phyloP scores from a whole-genome alignment of 495 filamentous ascomycete genomes.

The Xylaria scruposa region DNA sequence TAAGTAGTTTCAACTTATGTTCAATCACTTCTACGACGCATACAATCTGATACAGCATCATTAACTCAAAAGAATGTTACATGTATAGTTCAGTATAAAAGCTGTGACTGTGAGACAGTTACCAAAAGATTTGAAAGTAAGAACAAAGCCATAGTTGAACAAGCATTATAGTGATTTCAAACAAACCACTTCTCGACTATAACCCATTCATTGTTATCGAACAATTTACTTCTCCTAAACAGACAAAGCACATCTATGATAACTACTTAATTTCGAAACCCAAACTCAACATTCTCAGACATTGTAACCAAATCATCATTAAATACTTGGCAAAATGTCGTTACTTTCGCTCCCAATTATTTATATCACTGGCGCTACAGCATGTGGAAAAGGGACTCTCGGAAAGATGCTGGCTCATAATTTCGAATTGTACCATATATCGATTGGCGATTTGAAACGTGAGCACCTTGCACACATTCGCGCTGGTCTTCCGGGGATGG shows the following conservation, averaged over 20 bases:
- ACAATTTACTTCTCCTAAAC: neutral
- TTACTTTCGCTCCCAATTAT: neutral
- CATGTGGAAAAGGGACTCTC: conserved; percentile 10
- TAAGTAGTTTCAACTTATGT: neutral
- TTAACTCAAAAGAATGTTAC: neutral
- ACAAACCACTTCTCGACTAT: neutral
- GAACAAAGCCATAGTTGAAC: neutral
- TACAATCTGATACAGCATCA: neutral
- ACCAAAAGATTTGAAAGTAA: neutral
- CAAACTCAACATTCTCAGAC: neutral
- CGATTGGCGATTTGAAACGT: conserved; percentile 9
- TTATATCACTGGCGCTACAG: conserved; percentile 16
- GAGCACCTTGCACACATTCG: neutral
- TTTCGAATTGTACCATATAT: conserved; percentile 16
- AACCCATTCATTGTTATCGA: neutral
- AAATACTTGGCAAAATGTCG: neutral
- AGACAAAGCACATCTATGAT: neutral
- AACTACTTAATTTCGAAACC: neutral
- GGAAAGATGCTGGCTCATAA: conserved; percentile 2
- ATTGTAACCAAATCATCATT: neutral
- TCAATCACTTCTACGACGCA: neutral
- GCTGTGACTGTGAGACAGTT: neutral
- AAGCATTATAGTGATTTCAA: neutral
- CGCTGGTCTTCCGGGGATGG: neutral
- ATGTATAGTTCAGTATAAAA: neutral